Evolutionary conservation across 345 rosid genomes (phyloP), one percentile per base, ranked within the genome.

Genomic region (Brassica juncea): DNA sequence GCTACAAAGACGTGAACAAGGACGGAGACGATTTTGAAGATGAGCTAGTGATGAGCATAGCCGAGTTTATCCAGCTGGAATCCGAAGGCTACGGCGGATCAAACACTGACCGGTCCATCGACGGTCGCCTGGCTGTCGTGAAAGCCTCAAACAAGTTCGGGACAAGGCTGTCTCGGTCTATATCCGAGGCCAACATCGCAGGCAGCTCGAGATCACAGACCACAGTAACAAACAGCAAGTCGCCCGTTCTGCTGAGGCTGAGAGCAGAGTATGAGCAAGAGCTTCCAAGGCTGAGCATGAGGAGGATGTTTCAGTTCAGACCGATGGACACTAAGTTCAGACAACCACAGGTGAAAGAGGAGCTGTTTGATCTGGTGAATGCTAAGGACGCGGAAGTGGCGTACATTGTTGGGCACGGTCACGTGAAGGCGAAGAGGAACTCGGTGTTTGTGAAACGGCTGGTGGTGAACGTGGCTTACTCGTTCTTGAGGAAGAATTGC

Each of bases 51-150:
- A 89, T 87, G 91, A 93, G 93, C 86, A 79, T 95, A 4, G 93
- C 94, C 4, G 98, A 95, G 86, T 95, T 93, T 79, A 93, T 95
- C 84, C 97, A 92, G 76, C 84, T 92, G 72, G 98, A 93, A 84
- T 88, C 98, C 0, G 98, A 90, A 87, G 94, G 89, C 32, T 75
- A 79, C 2, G 86, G 89, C 2, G 80, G 81, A 12, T 72, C 84
- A 60, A 80, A 88, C 52, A 64, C 67, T 0, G 91, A 89, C 54
- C 84, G 90, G 25, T 77, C 90, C 30, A 65, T 86, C 2, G 98
- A 91, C 3, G 92, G 95, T 4, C 82, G 91, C 82, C 84, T 90
- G 34, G 98, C 98, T 2, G 92, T 93, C 52, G 95, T 95, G 68
- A 84, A 84, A 72, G 81, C 99, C 59, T 92, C 97, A 1, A 93